Base-by-base conservation (phyloP, 371 early-diverging fungal genomes). In the Capniomyces stellatus region DNA sequence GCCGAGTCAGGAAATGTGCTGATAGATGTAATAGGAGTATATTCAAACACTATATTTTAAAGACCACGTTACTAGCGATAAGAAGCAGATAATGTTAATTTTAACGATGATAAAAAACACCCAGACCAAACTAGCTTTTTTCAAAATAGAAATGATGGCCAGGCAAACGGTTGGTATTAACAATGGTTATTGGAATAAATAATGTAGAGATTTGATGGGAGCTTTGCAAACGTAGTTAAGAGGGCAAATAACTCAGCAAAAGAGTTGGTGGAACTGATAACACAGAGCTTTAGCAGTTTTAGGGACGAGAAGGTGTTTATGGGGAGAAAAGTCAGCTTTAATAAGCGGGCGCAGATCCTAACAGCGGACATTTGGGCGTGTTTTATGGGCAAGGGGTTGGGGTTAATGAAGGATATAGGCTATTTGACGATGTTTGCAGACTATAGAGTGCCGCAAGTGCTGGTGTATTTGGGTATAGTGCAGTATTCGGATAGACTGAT, bases 351-450 rank as follows among this genome's bases (percentile, higher is more conserved):
- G 13, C 90, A 91, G 66, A 91, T 91, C 49, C 72, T 91, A 41
- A 78, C 85, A n/a, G 91, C 88, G 44, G 91, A 91, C 58, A 60
- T 87, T 28, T 91, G 89, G 87, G 87, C 85, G 13, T 88, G 89
- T 55, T 90, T 89, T 56, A 82, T 87, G 62, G 83, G 85, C 28
- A 31, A 66, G 56, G 61, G 64, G 0, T 61, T 61, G 49, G 87
- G 89, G 1, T 35, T 35, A 15, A 6, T 6, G 35, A 35, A 35
- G 15, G 87, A 89, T 60, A 89, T 91, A 62, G 84, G 83, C 59
- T 54, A 67, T 2, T 75, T 91, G 47, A 91, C 91, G 19, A 91
- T 91, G 89, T 89, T 91, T 79, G 91, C 91, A 3, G 91, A 91
- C 68, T 91, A 91, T 57, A 72, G 87, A 13, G 69, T 71, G n/a